phyloP scores from a whole-genome alignment of 495 filamentous ascomycete genomes.

The Penicillium cataractarum region DNA sequence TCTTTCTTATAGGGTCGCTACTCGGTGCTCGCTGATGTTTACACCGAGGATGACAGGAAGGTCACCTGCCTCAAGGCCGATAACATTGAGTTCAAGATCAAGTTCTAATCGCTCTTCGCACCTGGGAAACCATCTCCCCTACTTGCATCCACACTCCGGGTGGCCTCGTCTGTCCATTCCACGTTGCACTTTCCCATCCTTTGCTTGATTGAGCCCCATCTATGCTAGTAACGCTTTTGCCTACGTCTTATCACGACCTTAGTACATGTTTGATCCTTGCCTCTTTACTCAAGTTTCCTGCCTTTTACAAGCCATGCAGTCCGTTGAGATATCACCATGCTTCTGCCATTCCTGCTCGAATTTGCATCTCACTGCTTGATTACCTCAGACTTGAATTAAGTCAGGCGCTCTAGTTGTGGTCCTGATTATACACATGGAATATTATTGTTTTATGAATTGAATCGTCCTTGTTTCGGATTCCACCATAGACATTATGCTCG shows the following conservation, averaged over 20 bases:
- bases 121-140: not conserved
- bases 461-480: too few species aligned
- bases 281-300: conserved; percentile 3
- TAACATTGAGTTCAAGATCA: conserved; percentile 40
- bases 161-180: conserved; percentile 15
- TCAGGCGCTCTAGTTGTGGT: conserved; percentile 3
- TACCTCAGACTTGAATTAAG: not conserved
- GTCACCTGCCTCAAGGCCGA: conserved; percentile 82
- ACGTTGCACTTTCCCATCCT: conserved; percentile 4
- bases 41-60: conserved; percentile 63
- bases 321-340: conserved; percentile 11
- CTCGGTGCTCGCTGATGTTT: conserved; percentile 84
- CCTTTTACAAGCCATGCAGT: conserved; percentile 10
- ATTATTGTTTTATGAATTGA: not conserved
- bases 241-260: conserved; percentile 28
- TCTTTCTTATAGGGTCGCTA: conserved; percentile 72
- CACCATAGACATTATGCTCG: too few species aligned
- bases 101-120: conserved; percentile 13
- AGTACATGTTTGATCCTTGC: conserved; percentile 13
- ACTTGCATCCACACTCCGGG: conserved; percentile 21
- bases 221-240: conserved; percentile 16
- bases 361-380: conserved; percentile 14
- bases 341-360: not conserved
- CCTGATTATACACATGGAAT: conserved; percentile 12
- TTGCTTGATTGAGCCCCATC: conserved; percentile 7